Conservation (phyloP, 805 yeast species). For the Saturnispora silvae region DNA sequence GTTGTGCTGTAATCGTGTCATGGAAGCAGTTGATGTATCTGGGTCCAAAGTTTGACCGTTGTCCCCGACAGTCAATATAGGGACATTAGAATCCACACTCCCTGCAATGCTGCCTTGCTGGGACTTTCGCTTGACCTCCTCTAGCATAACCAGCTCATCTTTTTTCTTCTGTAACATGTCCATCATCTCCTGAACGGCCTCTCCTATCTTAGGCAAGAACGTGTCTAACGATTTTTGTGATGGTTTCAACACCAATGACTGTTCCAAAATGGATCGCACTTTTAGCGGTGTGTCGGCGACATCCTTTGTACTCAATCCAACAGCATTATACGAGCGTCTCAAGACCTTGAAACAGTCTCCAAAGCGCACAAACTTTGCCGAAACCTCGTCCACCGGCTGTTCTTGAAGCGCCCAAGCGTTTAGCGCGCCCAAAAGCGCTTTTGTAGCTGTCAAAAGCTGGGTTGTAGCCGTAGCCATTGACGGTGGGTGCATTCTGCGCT, state of each 20-base stretch:
- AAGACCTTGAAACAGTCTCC: conserved; percentile 92
- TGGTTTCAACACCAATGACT: conserved; percentile 75
- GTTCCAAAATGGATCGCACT: conserved; percentile 69
- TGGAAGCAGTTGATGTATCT: conserved; percentile 39
- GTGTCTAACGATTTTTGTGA: conserved; percentile 71
- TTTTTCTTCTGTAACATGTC: conserved; percentile 78
- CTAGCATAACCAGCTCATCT: conserved; percentile 24
- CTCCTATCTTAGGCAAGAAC: conserved; percentile 76
- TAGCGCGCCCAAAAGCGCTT: conserved; percentile 72
- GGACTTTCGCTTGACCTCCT: conserved; percentile 6
- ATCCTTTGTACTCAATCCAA: conserved; percentile 74
- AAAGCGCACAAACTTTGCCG: conserved; percentile 80
- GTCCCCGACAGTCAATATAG: no score
- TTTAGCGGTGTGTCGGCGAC: conserved; percentile 85
- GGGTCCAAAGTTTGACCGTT: no score
- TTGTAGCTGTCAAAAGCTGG: conserved; percentile 70
- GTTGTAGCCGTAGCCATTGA: conserved; percentile 55
- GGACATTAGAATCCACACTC: no score
- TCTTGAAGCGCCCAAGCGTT: conserved; percentile 82
- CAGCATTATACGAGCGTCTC: conserved; percentile 63
- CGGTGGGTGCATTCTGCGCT: conserved; percentile 31
- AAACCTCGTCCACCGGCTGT: conserved; percentile 76
- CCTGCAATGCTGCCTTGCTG: no score
- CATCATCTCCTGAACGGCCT: conserved; percentile 70
- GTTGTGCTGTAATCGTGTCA: conserved; percentile 69